Percentiles rank a stretch among this genome's conserved stretches.
These are phyloP conservation scores for Salinomyces thailandicus DNA, from an alignment of 2,329 filamentous ascomycete genomes.

Conservation along the genomic window DNA sequence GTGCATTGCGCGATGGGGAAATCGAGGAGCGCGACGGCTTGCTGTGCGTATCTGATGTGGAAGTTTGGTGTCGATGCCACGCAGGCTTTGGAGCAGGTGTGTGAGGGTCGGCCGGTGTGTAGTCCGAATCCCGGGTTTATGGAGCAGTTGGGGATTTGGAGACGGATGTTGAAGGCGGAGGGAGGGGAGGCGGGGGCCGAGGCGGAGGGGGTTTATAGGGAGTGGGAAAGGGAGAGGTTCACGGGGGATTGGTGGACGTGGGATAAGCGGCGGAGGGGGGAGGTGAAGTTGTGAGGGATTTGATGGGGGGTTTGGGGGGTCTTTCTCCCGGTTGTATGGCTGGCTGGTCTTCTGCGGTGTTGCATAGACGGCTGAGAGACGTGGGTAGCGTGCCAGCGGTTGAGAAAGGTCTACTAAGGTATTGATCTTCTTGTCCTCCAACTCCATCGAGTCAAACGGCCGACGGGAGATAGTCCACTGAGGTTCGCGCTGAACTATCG, in stretches of 20 bases:
- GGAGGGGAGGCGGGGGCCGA: conserved; percentile 10
- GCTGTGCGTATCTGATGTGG: conserved; percentile 72
- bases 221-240: conserved; percentile 26
- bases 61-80: conserved; percentile 38
- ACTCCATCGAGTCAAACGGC: too few relatives aligned
- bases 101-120: conserved; percentile 59
- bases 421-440: too few relatives aligned
- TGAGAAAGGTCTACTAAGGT: too few relatives aligned
- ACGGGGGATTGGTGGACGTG: conserved; percentile 29
- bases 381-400: too few relatives aligned
- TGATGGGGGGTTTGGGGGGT: too few relatives aligned
- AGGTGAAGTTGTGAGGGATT: conserved; percentile 8
- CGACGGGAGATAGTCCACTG: too few relatives aligned
- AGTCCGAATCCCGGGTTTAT: conserved; percentile 86
- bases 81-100: conserved; percentile 59
- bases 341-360: too few relatives aligned
- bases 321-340: too few relatives aligned
- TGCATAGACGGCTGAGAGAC: too few relatives aligned
- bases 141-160: conserved; percentile 72
- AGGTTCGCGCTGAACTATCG: too few relatives aligned
- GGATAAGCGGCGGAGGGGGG: conserved; percentile 18
- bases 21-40: conserved; percentile 73
- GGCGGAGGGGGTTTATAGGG: conserved; percentile 22
- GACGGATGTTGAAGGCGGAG: conserved; percentile 51
- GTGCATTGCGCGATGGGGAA: conserved; percentile 86